These are phyloP conservation scores for Homolaphlyctis polyrhiza DNA, from an alignment of 371 early-diverging fungal genomes.

Conservation along the genomic window DNA sequence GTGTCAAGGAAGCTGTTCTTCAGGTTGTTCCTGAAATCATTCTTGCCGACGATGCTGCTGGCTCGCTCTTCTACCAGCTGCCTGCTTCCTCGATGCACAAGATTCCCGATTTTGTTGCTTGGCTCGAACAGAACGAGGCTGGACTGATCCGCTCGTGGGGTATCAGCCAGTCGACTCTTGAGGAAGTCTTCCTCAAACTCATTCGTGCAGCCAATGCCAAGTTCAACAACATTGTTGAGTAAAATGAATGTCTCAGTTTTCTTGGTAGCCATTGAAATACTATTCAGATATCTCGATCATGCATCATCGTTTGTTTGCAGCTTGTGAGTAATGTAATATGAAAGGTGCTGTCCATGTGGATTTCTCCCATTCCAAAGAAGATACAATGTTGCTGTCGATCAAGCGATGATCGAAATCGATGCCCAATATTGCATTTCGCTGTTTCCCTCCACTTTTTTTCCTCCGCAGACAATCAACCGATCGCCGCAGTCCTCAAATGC, in stretches of 20 bases:
- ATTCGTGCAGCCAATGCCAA: constrained; percentile 13
- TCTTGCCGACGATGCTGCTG: constrained; percentile 62
- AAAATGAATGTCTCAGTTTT: too few relatives aligned
- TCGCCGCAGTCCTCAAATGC: not conserved
- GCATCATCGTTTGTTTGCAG: too few relatives aligned
- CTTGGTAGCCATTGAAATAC: too few relatives aligned
- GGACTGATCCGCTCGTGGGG: constrained; percentile 2
- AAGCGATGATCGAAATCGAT: too few relatives aligned
- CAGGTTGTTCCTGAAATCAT: constrained; percentile 41
- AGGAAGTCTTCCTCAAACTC: constrained; percentile 20
- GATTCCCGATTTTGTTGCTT: constrained; percentile 5
- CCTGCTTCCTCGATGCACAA: constrained; percentile 17
- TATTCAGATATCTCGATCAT: too few relatives aligned
- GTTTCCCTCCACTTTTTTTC: too few relatives aligned
- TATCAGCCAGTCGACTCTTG: constrained; percentile 7
- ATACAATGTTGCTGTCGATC: too few relatives aligned
- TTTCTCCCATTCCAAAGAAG: too few relatives aligned
- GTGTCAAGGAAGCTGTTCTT: constrained; percentile 29
- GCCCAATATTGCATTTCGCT: too few relatives aligned
- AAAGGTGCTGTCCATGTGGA: too few relatives aligned
- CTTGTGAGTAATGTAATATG: too few relatives aligned
- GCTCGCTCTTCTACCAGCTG: constrained; percentile 57
- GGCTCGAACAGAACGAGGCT: constrained; percentile 4
- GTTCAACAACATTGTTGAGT: too few relatives aligned
- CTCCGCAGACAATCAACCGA: not conserved